These are phyloP conservation scores for Colletotrichum sp. DNA, from an alignment of 2,329 filamentous ascomycete species.

Conservation along the genomic window DNA sequence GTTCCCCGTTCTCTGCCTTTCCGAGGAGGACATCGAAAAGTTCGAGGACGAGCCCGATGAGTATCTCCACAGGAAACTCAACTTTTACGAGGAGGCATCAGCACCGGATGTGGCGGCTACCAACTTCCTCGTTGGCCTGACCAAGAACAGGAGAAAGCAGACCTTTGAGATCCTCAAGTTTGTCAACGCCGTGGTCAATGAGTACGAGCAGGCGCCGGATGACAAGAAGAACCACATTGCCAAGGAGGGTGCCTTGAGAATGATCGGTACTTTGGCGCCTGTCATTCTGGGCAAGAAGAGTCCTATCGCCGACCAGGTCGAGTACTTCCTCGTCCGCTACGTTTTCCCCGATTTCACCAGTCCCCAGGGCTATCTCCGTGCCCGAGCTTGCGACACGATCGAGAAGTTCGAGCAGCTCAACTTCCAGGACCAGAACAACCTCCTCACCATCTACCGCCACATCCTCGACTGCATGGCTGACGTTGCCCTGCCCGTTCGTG, in stretches of 20 bases:
- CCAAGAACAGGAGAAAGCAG: constrained; percentile 93
- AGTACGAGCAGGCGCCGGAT: constrained; percentile 84
- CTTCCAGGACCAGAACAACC: constrained; percentile 95
- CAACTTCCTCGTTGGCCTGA: constrained; percentile 94
- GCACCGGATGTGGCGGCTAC: constrained; percentile 94
- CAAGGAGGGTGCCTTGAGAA: constrained; percentile 94
- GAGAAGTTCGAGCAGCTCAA: constrained; percentile 98
- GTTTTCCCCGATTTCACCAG: constrained; percentile 98
- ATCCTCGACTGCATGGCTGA: constrained; percentile 98
- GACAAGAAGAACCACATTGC: constrained; percentile 92
- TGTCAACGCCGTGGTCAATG: constrained; percentile 92
- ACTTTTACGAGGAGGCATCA: constrained; percentile 97
- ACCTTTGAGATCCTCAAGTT: constrained; percentile 95
- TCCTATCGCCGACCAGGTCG: constrained; percentile 94
- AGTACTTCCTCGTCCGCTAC: constrained; percentile 97
- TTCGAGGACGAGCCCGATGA: constrained; percentile 95
- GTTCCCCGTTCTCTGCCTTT: constrained; percentile 93
- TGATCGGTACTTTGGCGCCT: constrained; percentile 94
- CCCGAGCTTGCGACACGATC: constrained; percentile 93
- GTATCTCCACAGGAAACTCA: constrained; percentile 95
- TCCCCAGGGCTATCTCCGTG: constrained; percentile 88
- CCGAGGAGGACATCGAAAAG: constrained; percentile 88
- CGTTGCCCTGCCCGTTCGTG: constrained; percentile 87
- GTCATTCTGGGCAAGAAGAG: constrained; percentile 98
- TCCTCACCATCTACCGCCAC: constrained; percentile 94